Conservation (phyloP, 345 rosid genomes). For the Jatropha curcas region DNA sequence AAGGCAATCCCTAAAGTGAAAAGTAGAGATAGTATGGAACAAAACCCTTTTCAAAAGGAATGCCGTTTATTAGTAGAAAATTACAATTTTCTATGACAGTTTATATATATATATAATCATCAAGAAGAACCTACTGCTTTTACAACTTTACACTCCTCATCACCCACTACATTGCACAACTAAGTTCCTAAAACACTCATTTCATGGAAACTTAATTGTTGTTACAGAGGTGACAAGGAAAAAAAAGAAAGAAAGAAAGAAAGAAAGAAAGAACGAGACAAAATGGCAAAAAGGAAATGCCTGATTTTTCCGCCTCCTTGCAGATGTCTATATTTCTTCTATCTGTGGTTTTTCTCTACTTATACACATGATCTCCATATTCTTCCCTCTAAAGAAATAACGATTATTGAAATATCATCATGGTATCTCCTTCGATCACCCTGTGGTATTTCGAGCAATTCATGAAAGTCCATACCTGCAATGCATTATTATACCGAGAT, state of each 20-base stretch:
- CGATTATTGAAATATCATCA: conserved; percentile 35
- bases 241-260: no score
- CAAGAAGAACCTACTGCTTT: conserved; percentile 38
- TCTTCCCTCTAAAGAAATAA: conserved; percentile 38
- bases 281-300: conserved; percentile 36
- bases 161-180: conserved; percentile 29
- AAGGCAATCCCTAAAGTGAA: conserved; percentile 3
- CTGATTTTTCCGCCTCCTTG: not conserved
- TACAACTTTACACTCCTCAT: conserved; percentile 44
- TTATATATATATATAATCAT: conserved; percentile 17
- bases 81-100: conserved; percentile 37
- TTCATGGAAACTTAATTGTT: conserved; percentile 29
- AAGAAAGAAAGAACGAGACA: no score
- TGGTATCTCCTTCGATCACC: conserved; percentile 41
- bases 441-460: conserved; percentile 34
- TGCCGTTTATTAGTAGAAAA: conserved; percentile 37
- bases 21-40: conserved; percentile 9
- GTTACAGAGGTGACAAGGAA: conserved; percentile 39
- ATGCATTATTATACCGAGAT: conserved; percentile 11
- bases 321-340: conserved; percentile 29
- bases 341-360: conserved; percentile 18
- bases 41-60: conserved; percentile 25
- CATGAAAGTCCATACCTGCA: conserved; percentile 60
- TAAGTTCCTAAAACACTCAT: conserved; percentile 21
- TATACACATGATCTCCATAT: conserved; percentile 73